A percentile compares a stretch with the other conserved stretches of the same genome.
phyloP scores from a whole-genome alignment of 192 early-diverging fungal species.

The Coemansia biformis region DNA sequence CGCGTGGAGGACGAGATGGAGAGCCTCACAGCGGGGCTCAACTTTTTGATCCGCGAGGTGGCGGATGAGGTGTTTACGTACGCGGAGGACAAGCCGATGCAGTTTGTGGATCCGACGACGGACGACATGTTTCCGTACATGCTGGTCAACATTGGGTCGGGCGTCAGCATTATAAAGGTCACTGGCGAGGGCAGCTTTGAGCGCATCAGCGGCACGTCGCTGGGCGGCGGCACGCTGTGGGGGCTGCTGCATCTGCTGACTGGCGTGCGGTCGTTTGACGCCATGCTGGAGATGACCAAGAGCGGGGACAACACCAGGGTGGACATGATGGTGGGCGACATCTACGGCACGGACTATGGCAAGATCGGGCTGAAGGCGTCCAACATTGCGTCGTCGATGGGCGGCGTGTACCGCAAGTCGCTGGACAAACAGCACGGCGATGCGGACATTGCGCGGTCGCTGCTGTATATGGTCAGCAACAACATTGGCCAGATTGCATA shows the following conservation, averaged over 20 bases:
- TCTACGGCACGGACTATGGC: conserved; percentile 85
- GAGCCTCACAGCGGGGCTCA: conserved; percentile 75
- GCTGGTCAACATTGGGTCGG: conserved; percentile 96
- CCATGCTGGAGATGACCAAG: conserved; percentile 82
- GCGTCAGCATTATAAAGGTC: conserved; percentile 94
- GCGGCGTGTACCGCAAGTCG: conserved; percentile 88
- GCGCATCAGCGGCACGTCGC: conserved; percentile 80
- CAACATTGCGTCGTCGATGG: conserved; percentile 93
- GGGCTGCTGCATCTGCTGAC: conserved; percentile 86
- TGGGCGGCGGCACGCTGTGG: conserved; percentile 97
- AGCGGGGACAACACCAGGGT: conserved; percentile 88
- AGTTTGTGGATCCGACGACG: conserved; percentile 51
- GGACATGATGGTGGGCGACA: conserved; percentile 88
- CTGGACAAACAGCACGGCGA: conserved; percentile 61
- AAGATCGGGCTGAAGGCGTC: conserved; percentile 91
- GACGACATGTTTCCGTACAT: conserved; percentile 83
- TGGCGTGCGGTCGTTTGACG: conserved; percentile 81
- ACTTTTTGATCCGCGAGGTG: conserved; percentile 88
- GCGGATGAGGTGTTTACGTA: conserved; percentile 94
- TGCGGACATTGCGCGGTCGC: conserved; percentile 80
- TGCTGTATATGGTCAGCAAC: conserved; percentile 95
- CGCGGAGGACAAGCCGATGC: conserved; percentile 65
- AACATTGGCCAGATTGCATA: conserved; percentile 99
- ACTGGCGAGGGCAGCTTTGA: conserved; percentile 79
- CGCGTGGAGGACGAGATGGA: conserved; percentile 93